phyloP scores from a whole-genome alignment of 805 yeast genomes.

The Phaffomyces antillensis region DNA sequence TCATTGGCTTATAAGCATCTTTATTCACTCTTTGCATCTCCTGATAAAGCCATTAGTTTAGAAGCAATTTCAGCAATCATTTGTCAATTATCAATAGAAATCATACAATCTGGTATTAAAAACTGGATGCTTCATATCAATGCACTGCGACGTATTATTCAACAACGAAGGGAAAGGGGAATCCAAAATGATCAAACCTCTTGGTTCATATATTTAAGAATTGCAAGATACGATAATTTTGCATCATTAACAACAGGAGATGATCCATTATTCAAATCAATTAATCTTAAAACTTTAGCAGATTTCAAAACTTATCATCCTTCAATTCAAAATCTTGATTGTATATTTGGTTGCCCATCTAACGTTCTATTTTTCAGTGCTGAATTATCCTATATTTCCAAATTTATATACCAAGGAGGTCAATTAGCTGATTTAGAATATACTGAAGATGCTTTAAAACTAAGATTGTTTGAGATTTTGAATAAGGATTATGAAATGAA shows the following conservation, averaged over 20 bases:
- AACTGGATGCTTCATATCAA: constrained; percentile 10
- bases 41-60: constrained; percentile 2
- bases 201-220: constrained; percentile 10
- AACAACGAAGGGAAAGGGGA: constrained; percentile 1
- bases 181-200: constrained; percentile 5
- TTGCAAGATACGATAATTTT: constrained; percentile 13
- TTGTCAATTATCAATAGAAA: constrained; percentile 10
- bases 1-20: constrained; percentile 10
- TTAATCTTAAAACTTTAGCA: neutral
- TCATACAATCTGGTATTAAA: constrained; percentile 8
- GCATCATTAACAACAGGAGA: constrained; percentile 11
- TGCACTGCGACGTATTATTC: constrained; percentile 7
- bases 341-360: constrained; percentile 12
- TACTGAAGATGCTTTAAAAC: neutral
- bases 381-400: constrained; percentile 3
- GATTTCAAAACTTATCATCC: constrained; percentile 7
- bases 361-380: constrained; percentile 9
- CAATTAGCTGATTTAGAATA: constrained; percentile 1
- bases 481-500: neutral
- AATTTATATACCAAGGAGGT: neutral
- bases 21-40: constrained; percentile 2
- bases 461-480: constrained; percentile 1
- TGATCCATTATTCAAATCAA: constrained; percentile 7
- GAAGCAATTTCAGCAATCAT: constrained; percentile 10
- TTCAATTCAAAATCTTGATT: constrained; percentile 8